A percentile compares a stretch with the other conserved stretches of the same genome.
Evolutionary conservation across 139 green algal species (phyloP).

Genomic region (Chlamydomonas incerta): DNA sequence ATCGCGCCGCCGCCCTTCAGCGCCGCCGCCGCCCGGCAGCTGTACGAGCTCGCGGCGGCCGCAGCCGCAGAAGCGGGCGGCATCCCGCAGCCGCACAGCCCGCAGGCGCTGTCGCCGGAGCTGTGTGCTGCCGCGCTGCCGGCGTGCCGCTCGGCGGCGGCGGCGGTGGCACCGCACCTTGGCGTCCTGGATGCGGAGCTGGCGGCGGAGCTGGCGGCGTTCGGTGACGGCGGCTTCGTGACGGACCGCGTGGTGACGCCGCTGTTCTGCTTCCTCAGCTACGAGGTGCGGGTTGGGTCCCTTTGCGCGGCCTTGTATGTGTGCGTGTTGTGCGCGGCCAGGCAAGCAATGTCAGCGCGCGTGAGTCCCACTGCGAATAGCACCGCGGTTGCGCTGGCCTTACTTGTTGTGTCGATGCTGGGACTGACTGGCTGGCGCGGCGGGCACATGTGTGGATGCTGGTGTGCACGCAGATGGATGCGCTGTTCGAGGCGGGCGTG

Average conservation of each 20-base stretch:
- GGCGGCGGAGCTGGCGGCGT: constrained; percentile 62
- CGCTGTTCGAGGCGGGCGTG: constrained; percentile 42
- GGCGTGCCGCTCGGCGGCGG: background rate
- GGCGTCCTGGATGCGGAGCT: background rate
- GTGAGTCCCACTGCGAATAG: too few relatives aligned
- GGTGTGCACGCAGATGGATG: background rate
- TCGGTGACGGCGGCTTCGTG: constrained; percentile 64
- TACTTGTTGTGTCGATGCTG: too few relatives aligned
- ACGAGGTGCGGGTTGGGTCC: constrained; percentile 46
- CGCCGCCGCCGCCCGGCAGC: too few relatives aligned
- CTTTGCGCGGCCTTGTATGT: too few relatives aligned
- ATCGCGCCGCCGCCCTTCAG: too few relatives aligned
- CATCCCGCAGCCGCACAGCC: too few relatives aligned
- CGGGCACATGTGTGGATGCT: background rate
- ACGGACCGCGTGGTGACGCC: constrained; percentile 49
- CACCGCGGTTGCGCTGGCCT: too few relatives aligned
- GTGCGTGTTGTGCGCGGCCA: too few relatives aligned
- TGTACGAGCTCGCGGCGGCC: too few relatives aligned
- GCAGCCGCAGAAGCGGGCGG: too few relatives aligned
- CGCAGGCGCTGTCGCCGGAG: background rate
- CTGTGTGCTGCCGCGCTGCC: background rate
- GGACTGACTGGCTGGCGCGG: background rate
- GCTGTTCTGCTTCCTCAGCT: constrained; percentile 41
- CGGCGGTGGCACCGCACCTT: background rate
- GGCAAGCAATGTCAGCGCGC: too few relatives aligned